phyloP scores from a whole-genome alignment of 768 basidiomycete species.

The Paxillus rubicundulus region DNA sequence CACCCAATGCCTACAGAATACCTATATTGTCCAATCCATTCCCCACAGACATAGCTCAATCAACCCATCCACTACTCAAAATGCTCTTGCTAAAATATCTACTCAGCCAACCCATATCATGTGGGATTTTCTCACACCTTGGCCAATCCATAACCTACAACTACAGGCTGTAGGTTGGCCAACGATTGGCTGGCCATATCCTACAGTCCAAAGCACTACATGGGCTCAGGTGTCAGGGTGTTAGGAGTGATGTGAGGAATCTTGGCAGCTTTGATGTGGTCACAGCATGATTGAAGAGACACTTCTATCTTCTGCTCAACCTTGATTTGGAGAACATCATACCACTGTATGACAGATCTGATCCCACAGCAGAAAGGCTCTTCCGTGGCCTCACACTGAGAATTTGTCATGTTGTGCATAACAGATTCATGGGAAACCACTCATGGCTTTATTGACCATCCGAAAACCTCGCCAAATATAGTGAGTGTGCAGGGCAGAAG shows the following conservation, averaged over 20 bases:
- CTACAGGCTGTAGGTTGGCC: too few species aligned
- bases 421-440: background rate
- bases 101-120: too few species aligned
- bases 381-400: constrained; percentile 1
- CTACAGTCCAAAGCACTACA: too few species aligned
- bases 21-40: too few species aligned
- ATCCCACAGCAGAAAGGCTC: constrained; percentile 40
- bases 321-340: constrained; percentile 15
- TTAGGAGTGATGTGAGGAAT: background rate
- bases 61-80: too few species aligned
- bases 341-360: constrained; percentile 33
- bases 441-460: background rate
- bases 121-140: too few species aligned
- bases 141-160: too few species aligned
- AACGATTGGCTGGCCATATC: too few species aligned
- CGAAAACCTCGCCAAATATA: background rate
- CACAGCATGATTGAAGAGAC: constrained; percentile 6
- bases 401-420: constrained; percentile 21
- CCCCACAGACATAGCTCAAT: too few species aligned
- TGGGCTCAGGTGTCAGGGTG: background rate
- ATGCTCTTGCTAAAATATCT: too few species aligned
- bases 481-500: background rate
- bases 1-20: too few species aligned
- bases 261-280: background rate
- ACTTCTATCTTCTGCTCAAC: constrained; percentile 15